Conservation (phyloP, 345 rosid species). For the Lumnitzera littorea region DNA sequence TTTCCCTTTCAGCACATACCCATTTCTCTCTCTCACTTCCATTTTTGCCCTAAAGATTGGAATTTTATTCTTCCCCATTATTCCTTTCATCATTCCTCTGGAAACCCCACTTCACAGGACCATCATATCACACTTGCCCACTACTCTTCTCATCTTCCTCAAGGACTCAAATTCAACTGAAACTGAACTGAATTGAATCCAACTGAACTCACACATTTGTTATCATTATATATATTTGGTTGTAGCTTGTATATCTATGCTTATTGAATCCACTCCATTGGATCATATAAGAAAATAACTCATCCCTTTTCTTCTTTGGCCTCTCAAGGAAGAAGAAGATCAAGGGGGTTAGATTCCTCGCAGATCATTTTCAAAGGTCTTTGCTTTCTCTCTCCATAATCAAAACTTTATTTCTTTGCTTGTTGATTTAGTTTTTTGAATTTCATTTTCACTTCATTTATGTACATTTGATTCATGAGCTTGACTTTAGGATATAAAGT, state of each 20-base stretch:
- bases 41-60: conserved; percentile 26
- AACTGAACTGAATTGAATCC: too few species aligned
- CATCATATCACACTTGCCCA: conserved; percentile 26
- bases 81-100: conserved; percentile 12
- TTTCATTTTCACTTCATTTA: background rate
- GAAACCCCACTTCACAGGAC: conserved; percentile 10
- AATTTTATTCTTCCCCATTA: conserved; percentile 28
- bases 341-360: conserved; percentile 23
- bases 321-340: conserved; percentile 50
- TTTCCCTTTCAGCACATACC: background rate
- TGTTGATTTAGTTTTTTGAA: background rate
- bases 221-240: conserved; percentile 16
- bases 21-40: conserved; percentile 9
- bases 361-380: conserved; percentile 23
- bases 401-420: background rate
- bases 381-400: conserved; percentile 10
- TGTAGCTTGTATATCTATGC: conserved; percentile 37
- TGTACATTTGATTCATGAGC: too few species aligned
- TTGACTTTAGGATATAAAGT: too few species aligned
- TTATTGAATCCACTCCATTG: conserved; percentile 23
- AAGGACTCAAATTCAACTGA: too few species aligned
- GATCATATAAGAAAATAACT: conserved; percentile 13
- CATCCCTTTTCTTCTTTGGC: conserved; percentile 33
- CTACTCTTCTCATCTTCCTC: conserved; percentile 28
- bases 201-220: too few species aligned